A percentile compares a stretch with the other conserved stretches of the same genome.
Conservation (phyloP, 2,329 filamentous ascomycete species). For the Fusarium praegraminearum region DNA sequence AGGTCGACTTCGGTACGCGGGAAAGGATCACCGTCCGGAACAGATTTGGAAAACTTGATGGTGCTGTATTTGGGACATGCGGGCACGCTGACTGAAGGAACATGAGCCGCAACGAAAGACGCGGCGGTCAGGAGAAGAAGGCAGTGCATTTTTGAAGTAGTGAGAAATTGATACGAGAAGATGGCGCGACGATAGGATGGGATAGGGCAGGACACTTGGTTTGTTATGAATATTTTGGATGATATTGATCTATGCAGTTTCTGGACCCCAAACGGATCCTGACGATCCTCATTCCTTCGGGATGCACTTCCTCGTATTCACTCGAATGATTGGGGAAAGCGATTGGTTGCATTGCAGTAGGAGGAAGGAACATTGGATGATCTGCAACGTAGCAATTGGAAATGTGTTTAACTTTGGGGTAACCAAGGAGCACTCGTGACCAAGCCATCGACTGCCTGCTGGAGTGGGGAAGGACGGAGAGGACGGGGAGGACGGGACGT, state of each 20-base stretch:
- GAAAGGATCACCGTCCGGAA: conserved; percentile 57
- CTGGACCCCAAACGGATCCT: conserved; percentile 13
- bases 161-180: conserved; percentile 2
- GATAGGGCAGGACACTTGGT: not conserved
- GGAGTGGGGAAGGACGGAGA: conserved; percentile 6
- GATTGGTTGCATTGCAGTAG: conserved; percentile 31
- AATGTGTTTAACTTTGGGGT: not conserved
- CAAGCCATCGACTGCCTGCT: conserved; percentile 4
- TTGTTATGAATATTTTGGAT: not conserved
- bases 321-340: not conserved
- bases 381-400: conserved; percentile 36
- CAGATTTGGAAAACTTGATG: conserved; percentile 56
- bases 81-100: conserved; percentile 54
- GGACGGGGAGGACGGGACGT: conserved; percentile 14
- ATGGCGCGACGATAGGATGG: not conserved
- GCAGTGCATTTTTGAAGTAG: conserved; percentile 26
- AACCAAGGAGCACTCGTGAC: conserved; percentile 8
- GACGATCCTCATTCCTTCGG: conserved; percentile 10
- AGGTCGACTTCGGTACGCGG: conserved; percentile 60
- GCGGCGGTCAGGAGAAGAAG: conserved; percentile 1
- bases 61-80: conserved; percentile 54
- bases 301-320: not conserved
- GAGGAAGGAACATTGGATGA: conserved; percentile 12
- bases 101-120: conserved; percentile 19
- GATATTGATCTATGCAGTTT: not conserved